phyloP scores from a whole-genome alignment of 495 filamentous ascomycete species.

The Cenococcum geophilum region DNA sequence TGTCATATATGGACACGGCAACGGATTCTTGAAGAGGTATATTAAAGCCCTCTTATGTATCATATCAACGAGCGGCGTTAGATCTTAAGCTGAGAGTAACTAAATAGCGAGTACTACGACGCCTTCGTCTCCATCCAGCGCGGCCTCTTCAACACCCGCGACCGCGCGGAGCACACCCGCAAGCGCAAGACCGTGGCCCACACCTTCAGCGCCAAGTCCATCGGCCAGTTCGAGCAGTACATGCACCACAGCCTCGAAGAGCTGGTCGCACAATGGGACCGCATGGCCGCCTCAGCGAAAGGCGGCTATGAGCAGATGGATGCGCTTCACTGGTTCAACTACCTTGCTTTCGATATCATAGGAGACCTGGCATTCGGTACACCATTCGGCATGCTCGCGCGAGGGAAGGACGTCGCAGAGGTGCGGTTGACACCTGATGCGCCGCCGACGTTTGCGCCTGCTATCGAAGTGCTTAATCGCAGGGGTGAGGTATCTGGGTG shows the following conservation, averaged over 20 bases:
- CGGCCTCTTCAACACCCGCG: slow-evolving; percentile 85
- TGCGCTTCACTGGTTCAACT: slow-evolving; percentile 90
- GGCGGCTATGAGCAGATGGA: slow-evolving; percentile 60
- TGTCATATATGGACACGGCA: slow-evolving; percentile 50
- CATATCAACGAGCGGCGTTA: neutral
- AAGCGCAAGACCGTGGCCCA: slow-evolving; percentile 87
- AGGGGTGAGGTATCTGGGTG: slow-evolving; percentile 59
- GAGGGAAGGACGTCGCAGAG: slow-evolving; percentile 58
- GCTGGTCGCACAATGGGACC: slow-evolving; percentile 69
- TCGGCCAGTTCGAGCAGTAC: slow-evolving; percentile 85
- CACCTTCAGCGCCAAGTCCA: slow-evolving; percentile 76
- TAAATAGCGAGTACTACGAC: slow-evolving; percentile 70
- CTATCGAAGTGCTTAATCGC: slow-evolving; percentile 66
- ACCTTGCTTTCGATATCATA: slow-evolving; percentile 88
- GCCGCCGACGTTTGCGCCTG: slow-evolving; percentile 53
- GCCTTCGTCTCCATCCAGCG: slow-evolving; percentile 82
- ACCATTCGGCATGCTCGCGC: slow-evolving; percentile 49
- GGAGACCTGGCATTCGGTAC: slow-evolving; percentile 56
- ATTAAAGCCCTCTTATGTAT: neutral
- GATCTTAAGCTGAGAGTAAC: neutral
- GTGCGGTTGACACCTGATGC: slow-evolving; percentile 50
- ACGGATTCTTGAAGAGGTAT: slow-evolving; percentile 42
- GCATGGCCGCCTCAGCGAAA: slow-evolving; percentile 38
- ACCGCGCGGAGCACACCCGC: slow-evolving; percentile 74
- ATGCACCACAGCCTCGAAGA: slow-evolving; percentile 72